Base-by-base conservation (phyloP, 345 rosid species). In the Stellera chamaejasme region DNA sequence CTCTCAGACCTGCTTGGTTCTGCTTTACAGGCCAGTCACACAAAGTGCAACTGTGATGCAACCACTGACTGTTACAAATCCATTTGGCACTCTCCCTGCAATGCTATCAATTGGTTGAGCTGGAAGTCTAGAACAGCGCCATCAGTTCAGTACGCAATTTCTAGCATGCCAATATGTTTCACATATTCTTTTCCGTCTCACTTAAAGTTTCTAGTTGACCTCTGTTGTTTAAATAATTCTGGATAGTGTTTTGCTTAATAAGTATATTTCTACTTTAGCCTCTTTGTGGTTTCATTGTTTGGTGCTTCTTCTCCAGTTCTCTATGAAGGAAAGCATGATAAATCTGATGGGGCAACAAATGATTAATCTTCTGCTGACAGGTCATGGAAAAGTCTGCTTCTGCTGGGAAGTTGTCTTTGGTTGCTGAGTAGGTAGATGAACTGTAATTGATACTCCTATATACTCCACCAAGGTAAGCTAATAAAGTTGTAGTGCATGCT, bases 71-170 rank as follows among this genome's bases (percentile, higher is more conserved):
- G 70, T 75, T 32, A 66, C 84, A 58, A 90, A 83, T 73, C 97
- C 99, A 14, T 94, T 80, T 63, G 99, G 99, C 48, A 82, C 84
- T 1, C 93, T 94, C 45, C 99, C 99, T 54, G 88, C 82, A 60
- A 72, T 76, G 79, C 99, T 94, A 53, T 90, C 96, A 56, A 74
- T 90, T 70, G 85, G 80, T 50, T 88, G 82, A 67, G 80, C 77
- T 56, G 96, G n/a, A n/a, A n/a, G n/a, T n/a, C n/a, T n/a, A n/a
- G 95, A 66, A 78, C 77, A 41, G 69, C 83, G 45, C 79, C 96
- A 44, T 77, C 91, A 16, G 78, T 89, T 62, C 97, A 85, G 73
- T 90, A 87, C 57, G 97, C 96, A 63, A 87, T 90, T 70, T 81
- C 97, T 50, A 81, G 78, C 78, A 64, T 87, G 85, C 94, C 97